Evolutionary conservation across 2,329 filamentous ascomycete species (phyloP), one percentile per base, ranked within the genome.

Genomic region (Aspergillus hortae): DNA sequence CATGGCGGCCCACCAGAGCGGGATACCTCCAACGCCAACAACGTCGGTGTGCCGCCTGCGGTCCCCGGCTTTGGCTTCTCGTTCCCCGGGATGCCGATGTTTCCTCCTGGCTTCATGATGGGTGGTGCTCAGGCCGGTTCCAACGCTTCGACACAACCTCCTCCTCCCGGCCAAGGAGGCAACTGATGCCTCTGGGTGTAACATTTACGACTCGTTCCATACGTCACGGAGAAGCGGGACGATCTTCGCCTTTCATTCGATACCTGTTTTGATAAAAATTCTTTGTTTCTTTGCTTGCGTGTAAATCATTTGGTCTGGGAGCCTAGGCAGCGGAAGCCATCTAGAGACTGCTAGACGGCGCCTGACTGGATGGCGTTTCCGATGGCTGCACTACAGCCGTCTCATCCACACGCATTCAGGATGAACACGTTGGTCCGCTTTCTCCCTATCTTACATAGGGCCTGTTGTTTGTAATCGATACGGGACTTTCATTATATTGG

Each of bases 31-130:
- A 71, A 66, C 52, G 57, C 63, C 49, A 74, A 68, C 55, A 74
- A 74, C 46, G 74, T 80, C 25, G 78, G 74, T 7, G 79, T 80
- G 2, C 75, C 80, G 3, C 79, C 79, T 12, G 74, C 78, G 6
- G 77, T 82, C 5, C 79, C 79, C 42, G 76, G 77, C 3, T 82
- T 82, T 55, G 79, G 79, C 7, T 82, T 81, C 61, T 77, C 77
- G 35, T 75, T 78, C 53, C 68, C 74, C 10, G 73, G 73, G 15
- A 77, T 77, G 72, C 73, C 74, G 38, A 73, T 76, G 67, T 72
- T 78, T 23, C 75, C 75, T 48, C 72, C 74, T 17, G 74, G 74
- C 11, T 78, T 78, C 60, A 74, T 76, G 67, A 67, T 76, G 62
- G 70, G 70, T 36, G 68, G 69, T 49, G 63, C 61, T 15, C 67